Base-by-base conservation (phyloP, 164 flowering plant species). In the Vitis cinerea region DNA sequence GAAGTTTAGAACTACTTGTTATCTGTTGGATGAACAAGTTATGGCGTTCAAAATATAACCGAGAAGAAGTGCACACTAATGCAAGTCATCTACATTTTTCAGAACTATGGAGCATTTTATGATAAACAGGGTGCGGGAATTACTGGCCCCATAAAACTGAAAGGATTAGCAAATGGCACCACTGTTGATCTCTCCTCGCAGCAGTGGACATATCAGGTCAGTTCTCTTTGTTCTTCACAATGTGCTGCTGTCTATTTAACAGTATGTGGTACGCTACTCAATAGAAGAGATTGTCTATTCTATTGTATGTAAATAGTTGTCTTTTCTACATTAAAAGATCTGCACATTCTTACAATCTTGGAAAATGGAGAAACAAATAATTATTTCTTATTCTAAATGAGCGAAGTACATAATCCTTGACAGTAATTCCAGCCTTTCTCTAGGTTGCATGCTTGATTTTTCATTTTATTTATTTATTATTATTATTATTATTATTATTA, bases 101-200 rank as follows among this genome's bases (percentile, higher is more conserved):
- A 96, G 99, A 96, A 96, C 72, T 96, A 91, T 82, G 99, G 99
- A 71, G 94, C 95, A 59, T 90, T 83, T 74, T 96, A 75, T 74
- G 99, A 96, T 56, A 29, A 2, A 72, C 7, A 3, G 3, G 98
- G 99, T 61, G 98, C 99, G 9, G 98, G 99, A 50, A 73, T 93
- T 63, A 96, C 97, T 62, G 98, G 98, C 75, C 97, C 98, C 9
- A 92, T 91, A 63, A 83, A 75, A 73, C 75, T 96, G 53, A 85
- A 81, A 79, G 85, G 86, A 62, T 72, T 55, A 10, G 75, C 71
- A 31, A 86, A 78, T 68, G 91, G 87, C 44, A 73, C 78, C 48
- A 58, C 72, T 19, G 53, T 84, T 69, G 97, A 93, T 80, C 89
- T 96, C 66, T 87, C 98, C 61, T 86, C 98, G 15, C 80, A 75